Base-by-base conservation (phyloP, 345 rosid genomes). In the Capsella bursapastoris region DNA sequence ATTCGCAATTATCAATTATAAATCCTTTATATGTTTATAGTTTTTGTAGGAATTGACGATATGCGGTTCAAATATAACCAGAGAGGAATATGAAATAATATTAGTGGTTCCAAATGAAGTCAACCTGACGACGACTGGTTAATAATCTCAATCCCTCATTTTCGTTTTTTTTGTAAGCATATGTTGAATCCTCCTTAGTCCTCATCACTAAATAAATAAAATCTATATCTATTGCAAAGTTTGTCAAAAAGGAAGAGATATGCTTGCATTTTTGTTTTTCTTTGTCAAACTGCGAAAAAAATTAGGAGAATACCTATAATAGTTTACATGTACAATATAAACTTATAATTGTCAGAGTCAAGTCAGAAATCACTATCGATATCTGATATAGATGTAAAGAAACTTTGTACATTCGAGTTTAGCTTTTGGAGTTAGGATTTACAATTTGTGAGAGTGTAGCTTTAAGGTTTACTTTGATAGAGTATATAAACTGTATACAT, bases 51-150 rank as follows among this genome's bases (percentile, higher is more conserved):
- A 57, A 13, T 18, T 34, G 47, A 57, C 1, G 10, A n/a, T 63
- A 25, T 64, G 53, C 34, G 64, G 49, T 64, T 14, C 5, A 44
- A 44, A 14, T 22, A 22, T 15, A 73, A 43, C 18, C 29, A 53
- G 1, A 53, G 1, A 31, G 25, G 25, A 22, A 22, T 22, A 22
- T 22, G 25, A 22, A 22, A 22, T 22, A 22, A 48, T 6, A 35
- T 57, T 38, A 18, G 62, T 72, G 76, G 69, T 40, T 62, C 41
- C 34, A 11, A 52, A 28, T 29, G 2, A 57, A 47, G 60, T 57
- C 72, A 74, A 66, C 8, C 35, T 13, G 22, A 45, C 10, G 40
- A 64, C 16, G 11, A 52, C 55, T 73, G 32, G 44, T 45, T 56
- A 32, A 34, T 73, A 32, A 56, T 73, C 47, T 35, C 9, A 8